Evolutionary conservation across 2,329 filamentous ascomycete species (phyloP).

Genomic region (Aspergillus texensis): DNA sequence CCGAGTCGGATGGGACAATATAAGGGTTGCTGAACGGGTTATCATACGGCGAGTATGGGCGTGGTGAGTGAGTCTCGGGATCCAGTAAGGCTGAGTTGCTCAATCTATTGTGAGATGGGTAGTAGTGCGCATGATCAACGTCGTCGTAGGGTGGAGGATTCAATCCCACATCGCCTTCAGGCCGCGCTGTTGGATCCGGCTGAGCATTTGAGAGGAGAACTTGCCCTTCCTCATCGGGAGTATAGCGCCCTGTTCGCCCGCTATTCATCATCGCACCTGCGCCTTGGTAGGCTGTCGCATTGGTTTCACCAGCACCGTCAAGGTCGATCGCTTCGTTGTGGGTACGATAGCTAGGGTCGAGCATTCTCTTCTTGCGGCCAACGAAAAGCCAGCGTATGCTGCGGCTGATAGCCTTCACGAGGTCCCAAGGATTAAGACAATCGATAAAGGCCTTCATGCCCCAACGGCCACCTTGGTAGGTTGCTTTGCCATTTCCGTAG

Average conservation of each 20-base stretch:
- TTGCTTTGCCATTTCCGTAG: constrained; percentile 48
- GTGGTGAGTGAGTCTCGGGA: constrained; percentile 15
- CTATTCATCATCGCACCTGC: constrained; percentile 27
- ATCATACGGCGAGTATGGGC: constrained; percentile 23
- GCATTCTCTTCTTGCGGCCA: constrained; percentile 59
- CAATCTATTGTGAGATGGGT: constrained; percentile 11
- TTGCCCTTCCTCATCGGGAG: constrained; percentile 40
- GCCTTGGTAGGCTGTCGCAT: constrained; percentile 33
- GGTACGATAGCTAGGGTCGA: constrained; percentile 44
- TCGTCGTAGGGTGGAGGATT: constrained; percentile 23
- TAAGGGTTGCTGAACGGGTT: constrained; percentile 20
- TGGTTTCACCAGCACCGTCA: constrained; percentile 21
- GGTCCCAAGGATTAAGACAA: constrained; percentile 79
- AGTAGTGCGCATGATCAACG: constrained; percentile 16
- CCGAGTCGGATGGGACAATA: constrained; percentile 19
- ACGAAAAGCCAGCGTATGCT: constrained; percentile 80
- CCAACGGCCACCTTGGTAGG: constrained; percentile 66
- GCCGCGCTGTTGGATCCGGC: constrained; percentile 33
- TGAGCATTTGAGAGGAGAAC: constrained; percentile 44
- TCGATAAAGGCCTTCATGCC: constrained; percentile 69
- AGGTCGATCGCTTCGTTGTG: constrained; percentile 33
- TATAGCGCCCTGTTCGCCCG: constrained; percentile 28
- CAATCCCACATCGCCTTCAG: constrained; percentile 14
- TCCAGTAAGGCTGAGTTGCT: constrained; percentile 19
- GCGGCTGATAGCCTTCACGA: constrained; percentile 76